Evolutionary conservation across 1,139 yeast species (phyloP).

Genomic region (Magnusiomyces suaveolens): DNA sequence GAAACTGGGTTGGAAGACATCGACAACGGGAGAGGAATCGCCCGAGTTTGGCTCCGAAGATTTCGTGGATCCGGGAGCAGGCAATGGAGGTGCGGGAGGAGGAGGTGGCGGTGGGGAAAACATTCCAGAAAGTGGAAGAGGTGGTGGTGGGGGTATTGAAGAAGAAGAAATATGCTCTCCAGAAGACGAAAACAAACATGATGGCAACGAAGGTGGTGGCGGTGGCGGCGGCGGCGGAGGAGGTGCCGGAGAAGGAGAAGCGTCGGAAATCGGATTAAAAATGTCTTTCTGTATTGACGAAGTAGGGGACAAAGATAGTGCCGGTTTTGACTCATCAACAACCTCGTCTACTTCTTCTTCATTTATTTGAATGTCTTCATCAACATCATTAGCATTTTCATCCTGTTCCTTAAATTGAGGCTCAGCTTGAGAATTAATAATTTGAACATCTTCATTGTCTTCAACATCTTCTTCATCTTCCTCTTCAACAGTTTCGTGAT

Average conservation of each 20-base stretch:
- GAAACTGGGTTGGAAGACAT: slow-evolving; percentile 20
- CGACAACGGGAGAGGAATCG: slow-evolving; percentile 18
- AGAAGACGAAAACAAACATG: slow-evolving; percentile 13
- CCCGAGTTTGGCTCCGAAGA: slow-evolving; percentile 19
- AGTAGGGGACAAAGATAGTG: slow-evolving; percentile 21
- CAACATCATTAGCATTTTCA: background rate
- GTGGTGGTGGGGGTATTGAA: slow-evolving; percentile 31
- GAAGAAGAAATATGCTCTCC: slow-evolving; percentile 34
- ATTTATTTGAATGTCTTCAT: background rate
- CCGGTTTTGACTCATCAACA: slow-evolving; percentile 1
- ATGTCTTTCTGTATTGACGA: slow-evolving; percentile 17
- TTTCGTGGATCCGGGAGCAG: slow-evolving; percentile 16
- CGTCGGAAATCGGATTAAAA: slow-evolving; percentile 16
- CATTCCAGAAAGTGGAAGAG: slow-evolving; percentile 17
- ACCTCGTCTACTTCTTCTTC: background rate
- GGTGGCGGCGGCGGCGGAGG: slow-evolving; percentile 19
- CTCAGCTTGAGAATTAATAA: background rate
- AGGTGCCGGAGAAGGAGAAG: slow-evolving; percentile 15
- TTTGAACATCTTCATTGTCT: background rate
- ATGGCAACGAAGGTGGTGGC: slow-evolving; percentile 21
- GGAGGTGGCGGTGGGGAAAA: slow-evolving; percentile 25
- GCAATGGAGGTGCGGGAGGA: slow-evolving; percentile 25
- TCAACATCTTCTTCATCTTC: slow-evolving; percentile 2
- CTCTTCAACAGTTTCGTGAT: background rate
- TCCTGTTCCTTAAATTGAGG: background rate